Conservation (phyloP, 2,329 filamentous ascomycete species). For the Sporothrix brunneoviolacea region DNA sequence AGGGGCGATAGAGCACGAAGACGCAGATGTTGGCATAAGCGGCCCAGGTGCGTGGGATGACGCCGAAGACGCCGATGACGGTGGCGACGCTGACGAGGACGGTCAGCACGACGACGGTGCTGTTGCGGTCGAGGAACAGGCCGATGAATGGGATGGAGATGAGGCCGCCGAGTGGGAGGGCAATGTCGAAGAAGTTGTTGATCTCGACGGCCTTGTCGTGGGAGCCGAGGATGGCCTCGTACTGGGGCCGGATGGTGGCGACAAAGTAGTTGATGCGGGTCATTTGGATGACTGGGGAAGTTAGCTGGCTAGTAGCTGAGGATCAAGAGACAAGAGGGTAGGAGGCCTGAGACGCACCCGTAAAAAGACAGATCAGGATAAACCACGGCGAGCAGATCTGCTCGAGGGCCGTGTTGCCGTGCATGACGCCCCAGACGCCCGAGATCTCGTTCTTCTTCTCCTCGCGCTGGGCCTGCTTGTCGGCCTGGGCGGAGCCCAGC, state of each 20-base stretch:
- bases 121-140: constrained; percentile 66
- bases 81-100: constrained; percentile 67
- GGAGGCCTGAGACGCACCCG: constrained; percentile 41
- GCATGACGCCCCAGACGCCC: constrained; percentile 83
- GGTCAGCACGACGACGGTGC: constrained; percentile 63
- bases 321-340: not conserved
- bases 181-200: constrained; percentile 75
- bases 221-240: constrained; percentile 64
- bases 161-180: constrained; percentile 75
- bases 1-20: constrained; percentile 78
- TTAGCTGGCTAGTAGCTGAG: not conserved
- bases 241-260: constrained; percentile 76
- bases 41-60: constrained; percentile 61
- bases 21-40: constrained; percentile 71
- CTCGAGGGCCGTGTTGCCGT: constrained; percentile 60
- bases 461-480: constrained; percentile 59
- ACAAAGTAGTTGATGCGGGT: constrained; percentile 89
- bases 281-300: constrained; percentile 54
- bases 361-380: constrained; percentile 74
- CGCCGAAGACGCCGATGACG: constrained; percentile 66
- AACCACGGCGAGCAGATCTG: constrained; percentile 83
- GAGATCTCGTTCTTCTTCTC: constrained; percentile 63
- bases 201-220: constrained; percentile 56
- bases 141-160: constrained; percentile 85
- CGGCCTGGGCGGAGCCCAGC: constrained; percentile 56